phyloP scores from a whole-genome alignment of 257 asterid species.

The Salvia miltiorrhiza region DNA sequence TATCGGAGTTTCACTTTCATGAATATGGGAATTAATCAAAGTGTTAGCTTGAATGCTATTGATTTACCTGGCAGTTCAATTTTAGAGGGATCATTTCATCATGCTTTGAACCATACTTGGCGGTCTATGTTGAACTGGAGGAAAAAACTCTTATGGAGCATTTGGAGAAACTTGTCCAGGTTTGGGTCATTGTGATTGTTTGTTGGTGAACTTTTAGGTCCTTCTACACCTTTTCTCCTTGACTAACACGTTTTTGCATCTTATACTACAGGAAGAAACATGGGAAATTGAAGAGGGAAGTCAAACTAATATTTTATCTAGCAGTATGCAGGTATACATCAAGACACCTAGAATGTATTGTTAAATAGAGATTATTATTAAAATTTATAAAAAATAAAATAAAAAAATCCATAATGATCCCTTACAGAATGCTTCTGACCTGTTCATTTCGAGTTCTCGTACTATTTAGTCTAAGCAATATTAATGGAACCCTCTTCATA shows the following conservation, averaged over 20 bases:
- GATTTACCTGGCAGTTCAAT: constrained; percentile 70
- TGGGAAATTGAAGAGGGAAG: constrained; percentile 98
- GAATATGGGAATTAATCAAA: constrained; percentile 14
- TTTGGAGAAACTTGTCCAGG: constrained; percentile 97
- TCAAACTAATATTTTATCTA: constrained; percentile 84
- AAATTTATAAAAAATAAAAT: neutral
- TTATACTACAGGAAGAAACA: constrained; percentile 76
- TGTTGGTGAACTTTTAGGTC: constrained; percentile 9
- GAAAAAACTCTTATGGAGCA: constrained; percentile 97
- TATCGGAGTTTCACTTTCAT: constrained; percentile 16
- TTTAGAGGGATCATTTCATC: constrained; percentile 94
- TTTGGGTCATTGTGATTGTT: constrained; percentile 26
- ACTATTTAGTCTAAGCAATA: neutral
- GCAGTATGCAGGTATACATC: constrained; percentile 86
- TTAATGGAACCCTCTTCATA: neutral
- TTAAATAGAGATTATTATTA: neutral
- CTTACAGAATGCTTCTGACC: neutral
- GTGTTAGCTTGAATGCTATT: constrained; percentile 26
- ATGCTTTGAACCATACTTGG: constrained; percentile 96
- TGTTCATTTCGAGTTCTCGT: neutral
- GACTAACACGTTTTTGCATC: constrained; percentile 24
- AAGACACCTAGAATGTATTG: neutral
- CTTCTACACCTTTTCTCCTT: constrained; percentile 13
- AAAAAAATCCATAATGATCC: neutral
- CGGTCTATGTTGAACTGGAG: constrained; percentile 86